Evolutionary conservation across 129 eudicot genomes (phyloP).

Genomic region (Saposhnikovia divaricata): DNA sequence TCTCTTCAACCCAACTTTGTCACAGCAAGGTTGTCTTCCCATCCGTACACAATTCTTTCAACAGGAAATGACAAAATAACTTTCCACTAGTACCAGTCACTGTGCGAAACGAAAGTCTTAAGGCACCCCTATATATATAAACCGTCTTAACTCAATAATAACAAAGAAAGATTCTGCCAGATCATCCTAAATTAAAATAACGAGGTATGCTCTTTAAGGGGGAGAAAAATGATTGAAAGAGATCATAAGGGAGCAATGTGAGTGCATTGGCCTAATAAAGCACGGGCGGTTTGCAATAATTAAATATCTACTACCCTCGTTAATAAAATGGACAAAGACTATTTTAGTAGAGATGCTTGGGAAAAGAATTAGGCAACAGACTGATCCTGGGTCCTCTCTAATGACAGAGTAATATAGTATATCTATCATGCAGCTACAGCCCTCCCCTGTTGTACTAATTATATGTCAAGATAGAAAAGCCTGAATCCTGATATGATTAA

Average conservation of each 20-base stretch:
- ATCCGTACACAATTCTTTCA: constrained; percentile 12
- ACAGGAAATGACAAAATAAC: not conserved
- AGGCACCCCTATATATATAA: not conserved
- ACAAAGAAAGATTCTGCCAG: constrained; percentile 21
- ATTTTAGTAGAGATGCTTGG: not conserved
- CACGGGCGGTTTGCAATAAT: constrained; percentile 8
- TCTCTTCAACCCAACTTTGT: constrained; percentile 65
- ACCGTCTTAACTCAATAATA: constrained; percentile 6
- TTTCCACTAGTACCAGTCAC: not conserved
- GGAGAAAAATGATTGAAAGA: constrained; percentile 27
- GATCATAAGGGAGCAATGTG: not conserved
- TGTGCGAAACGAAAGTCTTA: not conserved
- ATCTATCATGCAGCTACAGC: constrained; percentile 12
- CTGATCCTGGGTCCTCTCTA: constrained; percentile 34
- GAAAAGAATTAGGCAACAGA: too few relatives aligned
- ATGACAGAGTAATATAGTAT: constrained; percentile 16
- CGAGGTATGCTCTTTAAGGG: constrained; percentile 21
- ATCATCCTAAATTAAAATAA: constrained; percentile 18
- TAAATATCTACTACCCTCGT: constrained; percentile 2
- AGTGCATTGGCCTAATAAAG: constrained; percentile 7
- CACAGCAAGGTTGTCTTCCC: constrained; percentile 86
- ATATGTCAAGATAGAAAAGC: constrained; percentile 9
- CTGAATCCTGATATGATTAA: constrained; percentile 21
- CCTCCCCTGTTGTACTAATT: not conserved
- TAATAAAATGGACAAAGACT: not conserved